Evolutionary conservation across 805 yeast genomes (phyloP), one percentile per base, ranked within the genome.

Genomic region (Brettanomyces nanus): DNA sequence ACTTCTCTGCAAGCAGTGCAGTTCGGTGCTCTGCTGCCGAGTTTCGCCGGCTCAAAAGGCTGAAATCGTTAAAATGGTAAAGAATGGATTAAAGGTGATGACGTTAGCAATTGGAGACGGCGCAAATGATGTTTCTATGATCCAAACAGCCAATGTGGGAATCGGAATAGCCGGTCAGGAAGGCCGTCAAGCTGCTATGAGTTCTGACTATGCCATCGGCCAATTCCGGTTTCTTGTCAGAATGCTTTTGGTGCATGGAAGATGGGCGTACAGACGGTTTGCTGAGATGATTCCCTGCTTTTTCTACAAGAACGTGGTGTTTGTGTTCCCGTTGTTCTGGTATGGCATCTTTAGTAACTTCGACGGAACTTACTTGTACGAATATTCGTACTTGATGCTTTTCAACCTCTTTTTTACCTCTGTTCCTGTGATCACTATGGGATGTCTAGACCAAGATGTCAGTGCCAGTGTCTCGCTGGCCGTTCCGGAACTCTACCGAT

Each of bases 121-220:
- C 45, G 85, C 92, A 19, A 83, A 83, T 52, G 94, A 83, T 56
- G 92, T 83, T 35, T 84, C 92, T 6, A 83, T 83, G 94, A 84
- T 83, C 45, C 90, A 82, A 52, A 82, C 85, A 25, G 90, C 94
- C 4, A 80, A 84, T 54, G 77, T 84, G 25, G 94, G 94, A 40
- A 80, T 84, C 28, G 94, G 94, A 45, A 82, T 83, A 51, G 90
- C 87, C 5, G 94, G 94, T 46, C 85, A 81, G 49, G 94, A 83
- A 61, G 94, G 94, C 42, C 63, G 92, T 37, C 89, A 82, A 52
- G 94, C 94, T 2, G 92, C 79, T 7, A 83, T 83, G 94, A 75
- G 86, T 1, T 76, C 89, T 0, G 94, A 83, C 62, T 83, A 80
- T 56, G 90, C 87, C 3, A 65, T 83, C 51, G 94, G 87, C 3